phyloP scores from a whole-genome alignment of 2,329 filamentous ascomycete species.

The Aspergillus jensenii region DNA sequence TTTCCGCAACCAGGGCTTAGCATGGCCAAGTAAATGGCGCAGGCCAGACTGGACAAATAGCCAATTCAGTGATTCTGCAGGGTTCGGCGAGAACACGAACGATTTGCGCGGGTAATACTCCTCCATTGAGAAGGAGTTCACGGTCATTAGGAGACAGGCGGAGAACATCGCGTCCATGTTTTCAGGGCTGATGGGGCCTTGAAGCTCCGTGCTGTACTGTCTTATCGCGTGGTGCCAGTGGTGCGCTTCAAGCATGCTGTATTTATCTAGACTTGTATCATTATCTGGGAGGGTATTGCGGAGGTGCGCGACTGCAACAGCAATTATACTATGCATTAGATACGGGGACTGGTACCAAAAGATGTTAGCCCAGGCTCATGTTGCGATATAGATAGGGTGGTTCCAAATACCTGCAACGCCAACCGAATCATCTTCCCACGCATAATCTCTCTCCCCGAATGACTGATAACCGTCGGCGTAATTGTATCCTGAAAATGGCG shows the following conservation, averaged over 20 bases:
- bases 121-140: conserved; percentile 34
- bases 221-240: conserved; percentile 40
- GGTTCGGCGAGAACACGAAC: conserved; percentile 36
- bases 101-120: conserved; percentile 33
- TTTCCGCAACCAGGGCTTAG: conserved; percentile 23
- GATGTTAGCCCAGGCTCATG: background rate
- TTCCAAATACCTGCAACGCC: conserved; percentile 30
- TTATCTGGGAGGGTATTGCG: conserved; percentile 26
- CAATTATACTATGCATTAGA: conserved; percentile 40
- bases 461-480: conserved; percentile 14
- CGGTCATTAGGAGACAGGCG: conserved; percentile 37
- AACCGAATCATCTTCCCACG: conserved; percentile 27
- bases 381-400: background rate
- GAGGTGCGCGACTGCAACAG: conserved; percentile 31
- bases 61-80: conserved; percentile 34
- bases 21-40: conserved; percentile 29
- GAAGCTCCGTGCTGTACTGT: conserved; percentile 35
- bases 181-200: conserved; percentile 20
- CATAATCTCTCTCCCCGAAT: conserved; percentile 18
- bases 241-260: conserved; percentile 31
- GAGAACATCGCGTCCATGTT: conserved; percentile 43
- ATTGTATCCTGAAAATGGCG: conserved; percentile 28
- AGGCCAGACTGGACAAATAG: conserved; percentile 36
- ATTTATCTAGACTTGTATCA: conserved; percentile 19
- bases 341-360: conserved; percentile 29